Evolutionary conservation across 495 filamentous ascomycete genomes (phyloP), one percentile per base, ranked within the genome.

Genomic region (Venustampulla echinocandica): DNA sequence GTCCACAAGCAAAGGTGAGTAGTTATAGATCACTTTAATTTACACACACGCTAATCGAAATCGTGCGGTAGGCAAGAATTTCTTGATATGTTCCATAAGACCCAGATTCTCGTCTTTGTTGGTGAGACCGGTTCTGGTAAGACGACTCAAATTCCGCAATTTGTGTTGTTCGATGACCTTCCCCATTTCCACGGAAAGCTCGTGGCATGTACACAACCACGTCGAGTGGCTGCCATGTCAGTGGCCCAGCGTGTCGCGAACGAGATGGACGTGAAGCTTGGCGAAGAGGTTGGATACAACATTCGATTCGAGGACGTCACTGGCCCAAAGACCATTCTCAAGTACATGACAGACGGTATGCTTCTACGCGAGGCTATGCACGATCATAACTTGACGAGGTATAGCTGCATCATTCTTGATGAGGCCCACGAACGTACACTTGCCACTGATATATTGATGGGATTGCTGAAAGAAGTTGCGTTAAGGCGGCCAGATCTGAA

Each of bases 311-410:
- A 97, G 64, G 92, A 99, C 63, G 87, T 81, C 67, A 97, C 93
- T 0, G 75, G 87, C 34, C 75, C 78, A 44, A 95, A 87, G 65
- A 99, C 93, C 7, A 76, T 96, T 30, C 69, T 99, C 39, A 99
- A 97, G 70, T 99, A 99, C 70, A 97, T 99, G 93, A 99, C 93
- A 22, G 93, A 99, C 63, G 93, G 93, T 80, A 97, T 97, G 92
- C 78, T 99, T 54, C 70, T 97, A 60, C 74, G 93, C 53, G 93
- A 99, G 69, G 89, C 93, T 24, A 99, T 99, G 93, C 81, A 94
- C 67, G 93, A 99, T 64, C 82, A 88, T 66, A 74, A 90, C 54
- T 73, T 99, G 54, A 77, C 77, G 15, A 82, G 90, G 10, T 99
- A 99, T 69, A 90, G 89, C 71, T 92, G 85, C 52, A 96, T 99